A percentile compares a stretch with the other conserved stretches of the same genome.
Evolutionary conservation across 768 basidiomycete species (phyloP).

Genomic region (Agaricus blazei): DNA sequence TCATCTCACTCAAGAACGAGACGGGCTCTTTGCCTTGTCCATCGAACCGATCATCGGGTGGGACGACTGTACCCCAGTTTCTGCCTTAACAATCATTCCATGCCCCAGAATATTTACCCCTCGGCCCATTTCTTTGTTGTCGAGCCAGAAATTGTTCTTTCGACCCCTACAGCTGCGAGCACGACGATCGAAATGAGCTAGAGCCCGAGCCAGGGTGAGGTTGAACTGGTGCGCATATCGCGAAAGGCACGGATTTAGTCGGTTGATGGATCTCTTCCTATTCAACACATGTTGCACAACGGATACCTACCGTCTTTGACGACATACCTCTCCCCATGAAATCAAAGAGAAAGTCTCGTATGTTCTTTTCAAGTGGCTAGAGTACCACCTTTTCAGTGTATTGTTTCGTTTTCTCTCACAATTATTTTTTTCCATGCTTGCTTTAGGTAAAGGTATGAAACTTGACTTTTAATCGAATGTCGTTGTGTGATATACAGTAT

Average conservation of each 20-base stretch:
- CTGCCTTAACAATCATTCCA: not conserved
- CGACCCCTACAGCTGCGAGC: not conserved
- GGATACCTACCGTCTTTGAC: not conserved
- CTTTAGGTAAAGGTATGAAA: too few species aligned
- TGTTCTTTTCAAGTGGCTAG: slow-evolving; percentile 7
- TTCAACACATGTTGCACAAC: not conserved
- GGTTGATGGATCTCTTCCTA: not conserved
- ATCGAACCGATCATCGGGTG: slow-evolving; percentile 1
- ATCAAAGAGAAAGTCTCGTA: slow-evolving; percentile 7
- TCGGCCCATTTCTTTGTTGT: slow-evolving; percentile 5
- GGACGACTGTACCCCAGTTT: not conserved
- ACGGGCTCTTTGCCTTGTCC: not conserved
- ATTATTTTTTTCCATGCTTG: too few species aligned
- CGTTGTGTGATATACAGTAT: too few species aligned
- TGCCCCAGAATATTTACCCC: not conserved
- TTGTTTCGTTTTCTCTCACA: not conserved
- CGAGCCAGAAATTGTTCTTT: not conserved
- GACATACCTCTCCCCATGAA: slow-evolving; percentile 9
- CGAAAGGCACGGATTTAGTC: not conserved
- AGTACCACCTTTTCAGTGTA: not conserved
- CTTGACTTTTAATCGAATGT: too few species aligned
- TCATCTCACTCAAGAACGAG: slow-evolving; percentile 3
- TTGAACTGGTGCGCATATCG: not conserved
- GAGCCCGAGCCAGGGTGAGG: not conserved
- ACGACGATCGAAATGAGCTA: not conserved